Conservation (phyloP, 306 rosid species). For the Biancaea sappan region DNA sequence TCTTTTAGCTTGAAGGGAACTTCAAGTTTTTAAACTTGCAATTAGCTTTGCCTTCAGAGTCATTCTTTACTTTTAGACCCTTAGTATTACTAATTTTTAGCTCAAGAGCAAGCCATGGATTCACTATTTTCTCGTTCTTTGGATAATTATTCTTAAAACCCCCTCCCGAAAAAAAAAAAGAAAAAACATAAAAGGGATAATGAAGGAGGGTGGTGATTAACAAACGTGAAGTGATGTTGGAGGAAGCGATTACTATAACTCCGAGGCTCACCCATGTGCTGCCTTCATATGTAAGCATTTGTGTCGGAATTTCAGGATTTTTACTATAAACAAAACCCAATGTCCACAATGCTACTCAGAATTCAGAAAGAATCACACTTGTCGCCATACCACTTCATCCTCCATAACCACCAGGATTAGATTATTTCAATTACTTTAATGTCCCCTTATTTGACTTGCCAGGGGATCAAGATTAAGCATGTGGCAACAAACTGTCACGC, state of each 20-base stretch:
- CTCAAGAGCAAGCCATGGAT: no score
- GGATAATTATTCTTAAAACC: no score
- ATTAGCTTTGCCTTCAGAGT: no score
- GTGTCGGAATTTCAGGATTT: constrained; percentile 51
- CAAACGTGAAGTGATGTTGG: constrained; percentile 5
- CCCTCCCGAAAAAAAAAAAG: no score
- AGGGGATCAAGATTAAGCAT: background rate
- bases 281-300: constrained; percentile 46
- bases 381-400: constrained; percentile 4
- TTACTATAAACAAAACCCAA: background rate
- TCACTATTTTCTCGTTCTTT: no score
- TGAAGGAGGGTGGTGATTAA: constrained; percentile 11
- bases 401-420: background rate
- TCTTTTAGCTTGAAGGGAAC: no score
- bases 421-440: background rate
- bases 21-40: no score
- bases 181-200: no score
- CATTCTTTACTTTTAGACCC: no score
- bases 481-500: constrained; percentile 7
- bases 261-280: constrained; percentile 40
- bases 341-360: no score
- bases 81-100: no score
- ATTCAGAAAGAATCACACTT: no score
- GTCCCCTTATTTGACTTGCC: background rate
- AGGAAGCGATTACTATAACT: constrained; percentile 21